These are phyloP conservation scores for Triangularia verruculosa DNA, from an alignment of 2,329 filamentous ascomycete species.

Conservation along the genomic window DNA sequence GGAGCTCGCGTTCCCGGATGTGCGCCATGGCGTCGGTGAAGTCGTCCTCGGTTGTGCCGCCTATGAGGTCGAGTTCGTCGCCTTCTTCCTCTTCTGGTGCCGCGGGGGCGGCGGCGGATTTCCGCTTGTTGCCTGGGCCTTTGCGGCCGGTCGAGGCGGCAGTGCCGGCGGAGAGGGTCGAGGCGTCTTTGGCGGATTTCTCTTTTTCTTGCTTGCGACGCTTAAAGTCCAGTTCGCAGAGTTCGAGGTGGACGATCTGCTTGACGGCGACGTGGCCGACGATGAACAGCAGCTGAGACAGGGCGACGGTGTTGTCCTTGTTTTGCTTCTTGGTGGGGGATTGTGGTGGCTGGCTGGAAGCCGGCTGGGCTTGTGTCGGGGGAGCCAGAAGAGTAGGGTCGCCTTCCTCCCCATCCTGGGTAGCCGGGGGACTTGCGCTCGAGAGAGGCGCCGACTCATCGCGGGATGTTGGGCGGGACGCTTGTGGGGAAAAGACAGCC, in stretches of 20 bases:
- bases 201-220: slow-evolving; percentile 88
- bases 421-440: slow-evolving; percentile 31
- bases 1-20: slow-evolving; percentile 78
- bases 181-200: slow-evolving; percentile 51
- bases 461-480: slow-evolving; percentile 48
- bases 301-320: slow-evolving; percentile 67
- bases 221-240: slow-evolving; percentile 98
- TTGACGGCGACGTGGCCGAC: slow-evolving; percentile 97
- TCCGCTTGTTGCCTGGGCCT: slow-evolving; percentile 15
- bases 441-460: slow-evolving; percentile 42
- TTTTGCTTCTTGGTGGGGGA: slow-evolving; percentile 42
- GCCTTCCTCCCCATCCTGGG: slow-evolving; percentile 27
- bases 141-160: slow-evolving; percentile 35
- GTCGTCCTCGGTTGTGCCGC: slow-evolving; percentile 91
- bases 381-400: slow-evolving; percentile 26
- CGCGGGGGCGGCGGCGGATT: slow-evolving; percentile 2
- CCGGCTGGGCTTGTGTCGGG: background rate
- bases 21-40: slow-evolving; percentile 84
- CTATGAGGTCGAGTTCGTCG: slow-evolving; percentile 93
- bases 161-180: slow-evolving; percentile 29
- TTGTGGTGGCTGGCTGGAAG: slow-evolving; percentile 31
- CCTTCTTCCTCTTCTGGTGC: slow-evolving; percentile 52
- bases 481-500: slow-evolving; percentile 60
- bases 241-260: slow-evolving; percentile 95
- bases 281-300: slow-evolving; percentile 91